Evolutionary conservation across 2,329 filamentous ascomycete genomes (phyloP), one percentile per base, ranked within the genome.

Genomic region (Nemania serpens): DNA sequence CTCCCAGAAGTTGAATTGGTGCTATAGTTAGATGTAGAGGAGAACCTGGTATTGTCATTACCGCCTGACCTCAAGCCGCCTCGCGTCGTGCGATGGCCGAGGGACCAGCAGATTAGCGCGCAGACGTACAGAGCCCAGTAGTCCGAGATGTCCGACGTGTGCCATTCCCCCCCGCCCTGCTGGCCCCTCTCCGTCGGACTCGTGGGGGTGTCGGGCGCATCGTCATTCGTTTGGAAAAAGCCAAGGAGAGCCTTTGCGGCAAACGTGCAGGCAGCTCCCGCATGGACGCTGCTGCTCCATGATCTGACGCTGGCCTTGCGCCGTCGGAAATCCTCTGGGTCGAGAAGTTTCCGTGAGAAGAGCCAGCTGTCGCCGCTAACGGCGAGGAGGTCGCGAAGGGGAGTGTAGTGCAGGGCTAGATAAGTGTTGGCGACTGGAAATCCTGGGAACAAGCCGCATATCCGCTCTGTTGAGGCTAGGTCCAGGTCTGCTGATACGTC

Each of bases 71-170:
- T 46, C 41, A 39, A 66, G 65, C 9, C 51, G 7, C 51, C 63
- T 61, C 22, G 59, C 33, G 66, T 53, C 22, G 64, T 58, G n/a
- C 69, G 66, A 58, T 82, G 75, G 2, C 79, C 78, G 64, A 81
- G 83, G 1, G 84, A 83, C 85, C 85, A 88, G 74, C 82, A 85
- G 64, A 87, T 82, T 51, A 88, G 76, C 7, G 82, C 76, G 63
- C 83, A 85, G 7, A 83, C 80, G 67, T 87, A 86, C 50, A 86
- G 85, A 56, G 96, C 84, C 93, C 94, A 99, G 57, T 98, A 83
- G 12, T 90, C 91, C 84, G 93, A 94, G 49, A 90, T 82, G 2
- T 72, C 67, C 11, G 88, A 88, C 87, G 90, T 91, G 58, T 66
- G 66, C 68, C 66, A 69, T 36, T 47, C 59, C 39, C 48, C 62